Evolutionary conservation across 257 asterid species (phyloP).

Genomic region (Leptodermis oblonga): DNA sequence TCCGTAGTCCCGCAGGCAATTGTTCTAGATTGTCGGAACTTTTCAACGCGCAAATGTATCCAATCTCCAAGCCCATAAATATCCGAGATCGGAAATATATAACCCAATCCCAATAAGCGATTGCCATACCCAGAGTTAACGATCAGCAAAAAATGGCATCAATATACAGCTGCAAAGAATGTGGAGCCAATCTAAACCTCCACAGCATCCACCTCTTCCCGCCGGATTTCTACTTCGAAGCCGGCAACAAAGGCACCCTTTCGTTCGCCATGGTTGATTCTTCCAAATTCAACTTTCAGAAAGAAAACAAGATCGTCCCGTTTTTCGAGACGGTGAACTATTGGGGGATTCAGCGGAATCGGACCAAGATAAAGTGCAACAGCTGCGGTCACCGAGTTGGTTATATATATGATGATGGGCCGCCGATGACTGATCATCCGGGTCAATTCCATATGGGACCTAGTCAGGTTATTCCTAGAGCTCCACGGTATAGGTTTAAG

Average conservation of each 20-base stretch:
- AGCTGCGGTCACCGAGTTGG: conserved; percentile 69
- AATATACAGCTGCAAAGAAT: conserved; percentile 69
- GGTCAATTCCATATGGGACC: conserved; percentile 91
- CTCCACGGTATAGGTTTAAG: conserved; percentile 84
- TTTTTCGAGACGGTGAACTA: conserved; percentile 80
- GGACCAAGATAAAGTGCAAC: conserved; percentile 70
- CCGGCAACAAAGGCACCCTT: conserved; percentile 79
- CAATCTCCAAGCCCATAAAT: not conserved
- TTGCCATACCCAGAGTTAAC: not conserved
- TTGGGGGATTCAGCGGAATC: conserved; percentile 87
- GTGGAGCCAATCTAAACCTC: conserved; percentile 74
- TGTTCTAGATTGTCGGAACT: conserved; percentile 12
- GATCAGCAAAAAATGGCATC: conserved; percentile 48
- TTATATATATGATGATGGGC: conserved; percentile 81
- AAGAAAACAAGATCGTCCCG: conserved; percentile 67
- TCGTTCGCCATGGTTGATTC: conserved; percentile 71
- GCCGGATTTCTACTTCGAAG: conserved; percentile 82
- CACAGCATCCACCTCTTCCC: conserved; percentile 52
- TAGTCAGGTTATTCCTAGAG: conserved; percentile 80
- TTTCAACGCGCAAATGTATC: conserved; percentile 5
- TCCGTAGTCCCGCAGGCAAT: not conserved
- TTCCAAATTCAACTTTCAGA: conserved; percentile 65
- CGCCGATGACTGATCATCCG: conserved; percentile 61
- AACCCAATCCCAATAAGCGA: not conserved
- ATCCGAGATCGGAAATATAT: not conserved